phyloP scores from a whole-genome alignment of 805 yeast genomes.

The Priceomyces haplophilus region DNA sequence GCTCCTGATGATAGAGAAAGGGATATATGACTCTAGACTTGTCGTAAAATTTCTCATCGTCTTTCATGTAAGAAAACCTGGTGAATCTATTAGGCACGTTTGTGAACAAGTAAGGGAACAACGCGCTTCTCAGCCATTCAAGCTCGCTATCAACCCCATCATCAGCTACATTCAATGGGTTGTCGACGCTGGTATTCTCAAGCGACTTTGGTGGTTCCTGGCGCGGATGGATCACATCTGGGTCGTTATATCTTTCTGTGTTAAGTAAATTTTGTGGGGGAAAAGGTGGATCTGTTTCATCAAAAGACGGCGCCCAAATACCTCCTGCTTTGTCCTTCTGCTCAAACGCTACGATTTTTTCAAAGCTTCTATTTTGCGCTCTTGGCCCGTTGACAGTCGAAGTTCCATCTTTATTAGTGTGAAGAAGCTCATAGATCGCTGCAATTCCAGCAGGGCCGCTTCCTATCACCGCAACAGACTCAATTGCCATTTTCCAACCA shows the following conservation, averaged over 20 bases:
- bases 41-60: constrained; percentile 19
- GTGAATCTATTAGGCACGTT: constrained; percentile 39
- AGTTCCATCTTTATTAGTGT: constrained; percentile 26
- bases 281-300: constrained; percentile 18
- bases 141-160: constrained; percentile 14
- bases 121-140: constrained; percentile 39
- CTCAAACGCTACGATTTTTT: constrained; percentile 42
- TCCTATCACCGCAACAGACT: constrained; percentile 25
- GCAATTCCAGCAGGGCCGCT: constrained; percentile 36
- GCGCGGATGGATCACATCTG: constrained; percentile 26
- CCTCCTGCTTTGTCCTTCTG: constrained; percentile 45
- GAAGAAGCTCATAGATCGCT: constrained; percentile 28
- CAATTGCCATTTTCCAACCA: constrained; percentile 8
- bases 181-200: constrained; percentile 13
- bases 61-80: constrained; percentile 33
- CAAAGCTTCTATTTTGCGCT: constrained; percentile 22
- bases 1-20: constrained; percentile 35
- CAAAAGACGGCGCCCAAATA: constrained; percentile 35
- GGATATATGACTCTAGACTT: constrained; percentile 30
- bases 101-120: constrained; percentile 38
- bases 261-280: constrained; percentile 33
- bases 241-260: constrained; percentile 29
- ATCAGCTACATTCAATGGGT: constrained; percentile 12
- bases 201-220: constrained; percentile 16
- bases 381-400: constrained; percentile 17